Evolutionary conservation across 2,329 filamentous ascomycete species (phyloP), one percentile per base, ranked within the genome.

Genomic region (Uncinocarpus reesii): DNA sequence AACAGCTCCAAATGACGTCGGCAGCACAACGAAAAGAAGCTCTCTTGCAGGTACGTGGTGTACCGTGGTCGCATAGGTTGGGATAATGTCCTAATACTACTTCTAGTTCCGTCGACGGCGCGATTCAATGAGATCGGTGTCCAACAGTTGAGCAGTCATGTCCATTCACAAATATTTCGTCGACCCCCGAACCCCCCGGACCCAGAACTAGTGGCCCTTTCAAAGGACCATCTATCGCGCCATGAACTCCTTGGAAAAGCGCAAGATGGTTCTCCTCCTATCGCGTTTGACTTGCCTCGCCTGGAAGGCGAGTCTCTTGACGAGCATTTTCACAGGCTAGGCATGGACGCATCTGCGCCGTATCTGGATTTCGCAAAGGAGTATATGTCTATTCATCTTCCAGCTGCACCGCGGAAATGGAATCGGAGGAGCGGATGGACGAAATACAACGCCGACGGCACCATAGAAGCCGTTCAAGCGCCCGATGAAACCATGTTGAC

Each of bases 91-190:
- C 15, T 47, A n/a, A 40, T 4, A 7, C 24, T n/a, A 11, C n/a
- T 26, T 46, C 26, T 51, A 67, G 67, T 69, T 18, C 61, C 63
- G 15, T 63, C 67, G 3, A 68, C 76, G 49, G 73, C 86, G 42
- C 81, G 92, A 56, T 86, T 84, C 71, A 98, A 93, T 68, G 85
- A 93, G 57, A 89, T 98, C 58, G 87, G 86, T 46, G 86, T 98
- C 32, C 92, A 98, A 68, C 90, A 96, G 60, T 72, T 98, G 57
- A 95, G 88, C 72, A 74, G 76, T 51, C 77, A 89, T 70, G 75
- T 98, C 37, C 86, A 90, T 65, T 63, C 77, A 1, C 92, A 96
- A 66, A 70, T 98, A 35, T 98, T 98, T 61, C 79, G 78, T 3
- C 66, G 73, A 8, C 61, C 65, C 20, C 52, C 62, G 11, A 65